These are phyloP conservation scores for Trichosporon coremiiforme DNA, from an alignment of 1,284 basidiomycete species.

Conservation along the genomic window DNA sequence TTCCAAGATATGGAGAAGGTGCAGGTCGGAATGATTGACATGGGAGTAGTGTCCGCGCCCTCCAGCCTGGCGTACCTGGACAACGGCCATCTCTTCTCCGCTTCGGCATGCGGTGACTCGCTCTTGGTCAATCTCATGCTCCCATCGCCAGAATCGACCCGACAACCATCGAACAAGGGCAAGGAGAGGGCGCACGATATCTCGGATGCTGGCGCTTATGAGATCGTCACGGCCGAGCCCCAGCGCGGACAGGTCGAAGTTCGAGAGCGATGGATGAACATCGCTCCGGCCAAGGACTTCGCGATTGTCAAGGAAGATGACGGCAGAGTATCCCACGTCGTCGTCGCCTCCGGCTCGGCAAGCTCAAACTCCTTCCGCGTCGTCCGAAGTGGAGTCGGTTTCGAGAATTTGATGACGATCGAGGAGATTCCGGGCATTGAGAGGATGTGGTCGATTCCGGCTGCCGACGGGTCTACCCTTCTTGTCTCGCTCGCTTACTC, in stretches of 20 bases:
- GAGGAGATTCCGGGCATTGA: constrained; percentile 66
- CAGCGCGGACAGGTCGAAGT: constrained; percentile 59
- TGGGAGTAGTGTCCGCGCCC: constrained; percentile 79
- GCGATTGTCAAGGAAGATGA: constrained; percentile 72
- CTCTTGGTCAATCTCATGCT: constrained; percentile 63
- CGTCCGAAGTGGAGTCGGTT: constrained; percentile 81
- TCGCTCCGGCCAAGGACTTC: constrained; percentile 88
- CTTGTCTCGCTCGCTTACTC: constrained; percentile 37
- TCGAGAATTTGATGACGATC: constrained; percentile 67
- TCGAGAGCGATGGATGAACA: constrained; percentile 70
- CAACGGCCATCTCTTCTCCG: constrained; percentile 72
- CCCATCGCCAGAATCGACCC: not conserved
- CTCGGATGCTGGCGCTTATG: constrained; percentile 58
- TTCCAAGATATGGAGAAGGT: constrained; percentile 52
- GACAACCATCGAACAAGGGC: constrained; percentile 34
- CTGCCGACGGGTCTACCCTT: constrained; percentile 24
- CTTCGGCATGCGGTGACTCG: constrained; percentile 81
- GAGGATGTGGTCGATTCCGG: constrained; percentile 68
- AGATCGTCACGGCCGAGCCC: constrained; percentile 40
- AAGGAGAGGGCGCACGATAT: constrained; percentile 40
- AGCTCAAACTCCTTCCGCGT: constrained; percentile 79
- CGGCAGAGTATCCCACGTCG: constrained; percentile 76
- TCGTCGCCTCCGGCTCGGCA: constrained; percentile 84
- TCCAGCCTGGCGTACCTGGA: constrained; percentile 76
- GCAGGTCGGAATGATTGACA: constrained; percentile 65